Conservation (phyloP, 768 basidiomycete species). For the Trametes gibbosa region DNA sequence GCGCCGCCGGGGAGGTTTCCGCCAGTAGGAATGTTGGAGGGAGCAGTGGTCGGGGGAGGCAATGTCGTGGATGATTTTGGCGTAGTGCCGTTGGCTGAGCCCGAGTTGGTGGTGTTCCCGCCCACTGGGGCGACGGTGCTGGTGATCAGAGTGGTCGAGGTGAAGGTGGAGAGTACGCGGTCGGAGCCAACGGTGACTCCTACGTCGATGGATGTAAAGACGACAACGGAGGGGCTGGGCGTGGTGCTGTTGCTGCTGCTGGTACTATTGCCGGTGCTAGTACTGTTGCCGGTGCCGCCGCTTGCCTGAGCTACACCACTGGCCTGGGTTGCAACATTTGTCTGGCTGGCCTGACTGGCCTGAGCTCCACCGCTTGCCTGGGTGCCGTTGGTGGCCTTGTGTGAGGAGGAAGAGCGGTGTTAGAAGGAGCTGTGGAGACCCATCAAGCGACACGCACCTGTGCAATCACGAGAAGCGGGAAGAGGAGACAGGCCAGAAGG, state of each 20-base stretch:
- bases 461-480: conserved; percentile 41
- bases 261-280: conserved; percentile 20
- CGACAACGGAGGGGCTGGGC: conserved; percentile 6
- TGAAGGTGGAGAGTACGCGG: conserved; percentile 35
- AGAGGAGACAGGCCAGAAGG: conserved; percentile 27
- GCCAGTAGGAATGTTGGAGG: conserved; percentile 53
- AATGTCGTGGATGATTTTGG: conserved; percentile 37
- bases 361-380: not conserved
- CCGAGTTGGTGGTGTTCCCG: conserved; percentile 19
- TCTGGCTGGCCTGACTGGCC: not conserved
- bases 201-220: conserved; percentile 32
- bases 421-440: conserved; percentile 1
- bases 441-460: conserved; percentile 29
- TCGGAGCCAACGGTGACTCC: conserved; percentile 38
- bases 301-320: not conserved
- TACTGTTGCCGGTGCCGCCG: conserved; percentile 29
- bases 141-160: conserved; percentile 44
- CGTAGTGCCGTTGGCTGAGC: conserved; percentile 16
- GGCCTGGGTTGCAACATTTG: not conserved
- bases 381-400: not conserved
- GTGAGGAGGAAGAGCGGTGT: conserved; percentile 20
- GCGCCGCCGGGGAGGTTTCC: conserved; percentile 49
- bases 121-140: conserved; percentile 36
- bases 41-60: conserved; percentile 56
- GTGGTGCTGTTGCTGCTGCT: conserved; percentile 28